Evolutionary conservation across 805 yeast genomes (phyloP), one percentile per base, ranked within the genome.

Genomic region (Saccharomycopsis oosterbeekiorum): DNA sequence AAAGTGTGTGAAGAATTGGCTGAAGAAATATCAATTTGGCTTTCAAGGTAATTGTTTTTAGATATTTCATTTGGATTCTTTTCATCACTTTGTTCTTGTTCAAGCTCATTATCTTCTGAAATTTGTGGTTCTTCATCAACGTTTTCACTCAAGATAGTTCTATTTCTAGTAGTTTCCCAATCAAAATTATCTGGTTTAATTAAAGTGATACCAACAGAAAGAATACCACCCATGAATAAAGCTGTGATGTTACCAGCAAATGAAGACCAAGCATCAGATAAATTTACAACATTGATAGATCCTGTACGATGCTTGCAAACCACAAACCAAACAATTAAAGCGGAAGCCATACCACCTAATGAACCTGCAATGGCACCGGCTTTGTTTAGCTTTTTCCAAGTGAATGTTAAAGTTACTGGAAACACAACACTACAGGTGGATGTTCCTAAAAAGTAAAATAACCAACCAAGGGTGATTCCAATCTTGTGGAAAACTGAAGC

Each of bases 141-240:
- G 34, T 56, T 56, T 59, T 67, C 65, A 11, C 62, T 55, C 54
- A 71, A 64, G 56, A 72, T 68, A 2, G 76, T 73, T 62, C 70
- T 70, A 63, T 73, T 74, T 67, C 77, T 70, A 4, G 76, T 73
- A 17, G 54, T 65, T 24, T 68, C 68, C 70, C 71, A 74, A 64
- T 77, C 77, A 65, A 75, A 77, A 59, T 75, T 69, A 12, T 73
- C 76, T n/a, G 80, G 80, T 65, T 70, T 69, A 43, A 75, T 68
- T 56, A 70, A 62, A 3, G 78, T 71, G 15, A 68, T 61, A 12
- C 61, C 67, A 21, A 73, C 63, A 2, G 78, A 68, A 50, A 73
- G 68, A 10, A 74, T 60, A 40, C 76, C 77, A n/a, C 78, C 75
- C 59, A 74, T 65, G 5, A 70, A 67, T 42, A 75, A 67, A 15